These are phyloP conservation scores for Eucalyptus melliodora DNA, from an alignment of 345 rosid genomes.

Conservation along the genomic window DNA sequence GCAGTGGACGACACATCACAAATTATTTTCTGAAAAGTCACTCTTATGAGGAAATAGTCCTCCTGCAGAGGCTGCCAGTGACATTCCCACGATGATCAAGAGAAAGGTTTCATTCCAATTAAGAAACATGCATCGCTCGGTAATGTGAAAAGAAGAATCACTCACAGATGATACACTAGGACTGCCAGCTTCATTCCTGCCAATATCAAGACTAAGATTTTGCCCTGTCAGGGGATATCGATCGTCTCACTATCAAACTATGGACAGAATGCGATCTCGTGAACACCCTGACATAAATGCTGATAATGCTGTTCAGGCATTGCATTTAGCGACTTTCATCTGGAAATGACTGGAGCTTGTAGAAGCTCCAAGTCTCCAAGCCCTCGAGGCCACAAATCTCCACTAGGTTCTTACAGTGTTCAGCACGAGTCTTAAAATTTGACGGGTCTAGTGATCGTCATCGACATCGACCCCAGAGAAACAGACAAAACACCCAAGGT, in stretches of 20 bases:
- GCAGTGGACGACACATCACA: fast-evolving
- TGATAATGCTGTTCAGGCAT: no score
- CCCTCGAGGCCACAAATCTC: fast-evolving
- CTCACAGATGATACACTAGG: not conserved
- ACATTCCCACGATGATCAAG: not conserved
- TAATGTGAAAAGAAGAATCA: not conserved
- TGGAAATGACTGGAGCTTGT: no score
- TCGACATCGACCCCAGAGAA: no score
- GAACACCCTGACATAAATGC: fast-evolving
- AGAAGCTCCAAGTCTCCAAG: no score
- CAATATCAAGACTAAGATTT: not conserved
- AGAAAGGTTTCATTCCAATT: not conserved
- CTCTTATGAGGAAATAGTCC: not conserved
- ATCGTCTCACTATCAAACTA: no score
- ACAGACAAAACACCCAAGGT: fast-evolving
- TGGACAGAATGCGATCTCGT: not conserved
- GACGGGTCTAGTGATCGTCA: fast-evolving
- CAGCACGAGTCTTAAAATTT: no score
- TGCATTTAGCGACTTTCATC: no score
- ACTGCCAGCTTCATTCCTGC: not conserved
- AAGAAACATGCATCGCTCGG: not conserved
- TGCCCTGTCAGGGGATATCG: not conserved
- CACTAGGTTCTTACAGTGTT: fast-evolving
- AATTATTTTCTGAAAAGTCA: not conserved
- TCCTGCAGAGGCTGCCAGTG: not conserved